Percentiles rank a stretch among this genome's conserved stretches.
Evolutionary conservation across 2,329 filamentous ascomycete species (phyloP).

Genomic region (Cercospora berteroae): DNA sequence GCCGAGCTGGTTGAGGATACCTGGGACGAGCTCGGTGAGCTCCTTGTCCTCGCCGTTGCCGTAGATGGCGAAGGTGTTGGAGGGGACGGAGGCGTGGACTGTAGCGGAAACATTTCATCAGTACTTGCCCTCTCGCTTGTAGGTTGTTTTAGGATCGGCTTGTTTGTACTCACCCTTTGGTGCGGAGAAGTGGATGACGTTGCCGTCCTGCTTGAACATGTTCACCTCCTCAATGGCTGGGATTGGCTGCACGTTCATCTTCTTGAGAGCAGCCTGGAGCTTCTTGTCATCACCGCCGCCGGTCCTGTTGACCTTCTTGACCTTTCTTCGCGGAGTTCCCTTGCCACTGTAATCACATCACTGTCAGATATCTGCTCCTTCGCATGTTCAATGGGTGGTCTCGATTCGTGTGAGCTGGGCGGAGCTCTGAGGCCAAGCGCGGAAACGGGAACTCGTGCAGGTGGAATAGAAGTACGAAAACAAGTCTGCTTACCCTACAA

Average conservation of each 20-base stretch:
- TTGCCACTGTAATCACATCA: constrained; percentile 68
- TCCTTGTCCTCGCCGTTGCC: constrained; percentile 99
- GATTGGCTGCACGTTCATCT: constrained; percentile 99
- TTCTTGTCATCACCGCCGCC: constrained; percentile 99
- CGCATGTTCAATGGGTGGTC: not conserved
- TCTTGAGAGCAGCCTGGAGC: constrained; percentile 95
- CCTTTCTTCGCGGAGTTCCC: constrained; percentile 94
- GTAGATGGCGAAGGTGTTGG: constrained; percentile 99
- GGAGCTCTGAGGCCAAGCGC: constrained; percentile 1
- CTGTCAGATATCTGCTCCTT: constrained; percentile 22
- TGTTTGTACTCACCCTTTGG: constrained; percentile 75
- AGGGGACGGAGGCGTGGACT: constrained; percentile 88
- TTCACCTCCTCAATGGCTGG: constrained; percentile 99
- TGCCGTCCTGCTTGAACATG: constrained; percentile 99
- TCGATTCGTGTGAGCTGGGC: constrained; percentile 1
- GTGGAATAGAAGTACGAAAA: not conserved
- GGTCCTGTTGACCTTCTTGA: constrained; percentile 95
- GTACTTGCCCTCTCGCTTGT: not conserved
- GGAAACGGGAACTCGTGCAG: not conserved
- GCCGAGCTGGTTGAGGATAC: constrained; percentile 98
- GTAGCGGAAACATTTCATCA: too few species aligned
- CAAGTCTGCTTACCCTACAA: constrained; percentile 36
- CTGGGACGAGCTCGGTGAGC: constrained; percentile 97
- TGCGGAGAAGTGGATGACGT: constrained; percentile 98
- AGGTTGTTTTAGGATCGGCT: not conserved